Base-by-base conservation (phyloP, 345 rosid species). In the Combretum micranthum region DNA sequence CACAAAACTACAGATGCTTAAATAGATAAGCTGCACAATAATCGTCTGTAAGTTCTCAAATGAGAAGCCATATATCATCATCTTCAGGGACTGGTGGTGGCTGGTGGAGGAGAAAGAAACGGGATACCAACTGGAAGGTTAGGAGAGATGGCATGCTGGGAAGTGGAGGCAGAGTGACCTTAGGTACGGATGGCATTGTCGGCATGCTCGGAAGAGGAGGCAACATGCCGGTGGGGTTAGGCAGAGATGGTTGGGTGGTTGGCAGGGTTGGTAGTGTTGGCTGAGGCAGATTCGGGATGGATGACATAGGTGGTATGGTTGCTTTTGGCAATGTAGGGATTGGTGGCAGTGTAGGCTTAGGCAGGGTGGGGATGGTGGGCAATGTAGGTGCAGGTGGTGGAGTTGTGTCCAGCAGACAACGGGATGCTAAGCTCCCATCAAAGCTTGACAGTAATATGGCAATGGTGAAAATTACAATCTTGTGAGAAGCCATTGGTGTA, bases 181-280 rank as follows among this genome's bases (percentile, higher is more conserved):
- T 58, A 8, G 61, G 61, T 8, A 42, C 15, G 22, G 61, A 14
- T 16, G 47, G 32, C 20, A 20, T 32, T 32, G 60, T 26, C 25
- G 66, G 60, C 60, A 54, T 21, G 63, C 56, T 64, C 46, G 70
- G 72, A 42, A 60, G 12, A 20, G 65, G 72, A 18, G 69, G 74
- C 50, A 59, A 17, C 9, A 11, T 32, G 39, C 39, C 39, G 1
- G 65, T 42, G 37, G 59, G 22, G 17, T 47, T 67, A 16, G 75
- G 75, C 8, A 53, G 70, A 46, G 48, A 56, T 43, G 64, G 44
- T 60, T 47, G 69, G 57, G 61, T 47, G 64, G 72, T 39, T 8
- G 70, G 62, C 10, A 20, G 3, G 6, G 56, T 32, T 12, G 73
- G 63, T 44, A 46, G 12, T 26, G 59, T 32, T 15, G 21, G 69